Evolutionary conservation across 108 stramenopile species (phyloP).

Genomic region (Ochromonas danica): DNA sequence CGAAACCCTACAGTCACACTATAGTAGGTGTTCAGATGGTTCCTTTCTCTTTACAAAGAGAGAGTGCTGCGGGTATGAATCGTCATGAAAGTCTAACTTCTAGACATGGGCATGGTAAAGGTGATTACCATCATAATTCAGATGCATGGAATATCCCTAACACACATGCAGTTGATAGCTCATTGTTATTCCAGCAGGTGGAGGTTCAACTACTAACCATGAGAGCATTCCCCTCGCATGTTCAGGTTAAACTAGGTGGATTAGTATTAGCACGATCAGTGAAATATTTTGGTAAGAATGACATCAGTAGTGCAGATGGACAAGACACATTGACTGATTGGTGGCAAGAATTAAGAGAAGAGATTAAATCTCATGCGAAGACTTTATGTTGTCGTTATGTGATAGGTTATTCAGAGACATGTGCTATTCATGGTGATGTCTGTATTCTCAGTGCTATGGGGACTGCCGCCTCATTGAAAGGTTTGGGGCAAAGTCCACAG

Average conservation of each 20-base stretch:
- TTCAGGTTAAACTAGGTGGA: conserved; percentile 84
- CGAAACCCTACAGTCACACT: background rate
- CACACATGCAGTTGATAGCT: background rate
- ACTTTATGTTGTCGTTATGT: conserved; percentile 87
- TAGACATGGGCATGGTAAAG: background rate
- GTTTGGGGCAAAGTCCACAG: conserved; percentile 48
- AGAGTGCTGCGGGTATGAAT: background rate
- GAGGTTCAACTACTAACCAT: conserved; percentile 84
- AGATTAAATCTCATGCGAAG: conserved; percentile 83
- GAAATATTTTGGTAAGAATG: conserved; percentile 85
- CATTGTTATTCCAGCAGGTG: conserved; percentile 50
- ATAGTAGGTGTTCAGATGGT: background rate
- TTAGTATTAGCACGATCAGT: conserved; percentile 85
- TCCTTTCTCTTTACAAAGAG: background rate
- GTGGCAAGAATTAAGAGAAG: conserved; percentile 95
- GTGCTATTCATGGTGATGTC: conserved; percentile 92
- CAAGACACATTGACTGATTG: conserved; percentile 91
- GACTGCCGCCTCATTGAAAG: conserved; percentile 83
- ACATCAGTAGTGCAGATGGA: conserved; percentile 75
- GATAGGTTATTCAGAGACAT: conserved; percentile 84
- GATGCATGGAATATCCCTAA: too few relatives aligned
- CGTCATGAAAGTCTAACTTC: background rate
- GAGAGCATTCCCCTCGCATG: conserved; percentile 66
- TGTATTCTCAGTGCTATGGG: conserved; percentile 85
- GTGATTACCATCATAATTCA: too few relatives aligned